Evolutionary conservation across 2,329 filamentous ascomycete species (phyloP), one percentile per base, ranked within the genome.

Genomic region (Aspergillus phoenicis): DNA sequence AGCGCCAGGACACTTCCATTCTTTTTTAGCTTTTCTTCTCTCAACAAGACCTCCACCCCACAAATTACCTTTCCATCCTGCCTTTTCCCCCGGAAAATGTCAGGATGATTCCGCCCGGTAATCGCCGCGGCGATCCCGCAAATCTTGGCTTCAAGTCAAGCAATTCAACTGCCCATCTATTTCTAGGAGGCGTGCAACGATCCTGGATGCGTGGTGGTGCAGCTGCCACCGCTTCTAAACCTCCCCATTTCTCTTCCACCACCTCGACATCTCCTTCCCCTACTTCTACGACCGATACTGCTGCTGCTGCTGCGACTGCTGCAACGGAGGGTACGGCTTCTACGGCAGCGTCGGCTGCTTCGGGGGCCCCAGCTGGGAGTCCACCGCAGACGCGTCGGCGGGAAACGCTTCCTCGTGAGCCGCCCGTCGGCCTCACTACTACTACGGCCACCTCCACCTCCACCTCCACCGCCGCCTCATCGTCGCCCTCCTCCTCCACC

Each of bases 121-220:
- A 61, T 60, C 61, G 49, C 26, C 61, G 53, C 20, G 38, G 52
- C 49, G 54, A 62, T 54, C 54, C 54, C 45, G 30, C 57, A 8
- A 51, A 51, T 17, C 47, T 51, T 30, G 47, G 26, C 47, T 47
- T 75, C 36, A 65, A 71, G 45, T 68, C 68, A 11, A 74, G 71
- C 56, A 80, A 80, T 66, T 73, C 72, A 51, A 80, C 78, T 13
- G 74, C 73, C 51, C 77, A 62, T 57, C 67, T 70, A 55, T 81
- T 80, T 63, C 64, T 81, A 24, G 77, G 77, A 52, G 68, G 72
- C 52, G 62, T 68, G 52, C 73, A 72, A 62, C 75, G 67, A 64
- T 67, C 76, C 52, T 80, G 78, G 78, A 80, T 80, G 76, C 43
- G 58, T 59, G 57, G 61, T 60, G 17, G 61, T 60, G 17, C 59